These are phyloP conservation scores for Basipetospora chlamydospora DNA, from an alignment of 2,329 filamentous ascomycete species.

Conservation along the genomic window DNA sequence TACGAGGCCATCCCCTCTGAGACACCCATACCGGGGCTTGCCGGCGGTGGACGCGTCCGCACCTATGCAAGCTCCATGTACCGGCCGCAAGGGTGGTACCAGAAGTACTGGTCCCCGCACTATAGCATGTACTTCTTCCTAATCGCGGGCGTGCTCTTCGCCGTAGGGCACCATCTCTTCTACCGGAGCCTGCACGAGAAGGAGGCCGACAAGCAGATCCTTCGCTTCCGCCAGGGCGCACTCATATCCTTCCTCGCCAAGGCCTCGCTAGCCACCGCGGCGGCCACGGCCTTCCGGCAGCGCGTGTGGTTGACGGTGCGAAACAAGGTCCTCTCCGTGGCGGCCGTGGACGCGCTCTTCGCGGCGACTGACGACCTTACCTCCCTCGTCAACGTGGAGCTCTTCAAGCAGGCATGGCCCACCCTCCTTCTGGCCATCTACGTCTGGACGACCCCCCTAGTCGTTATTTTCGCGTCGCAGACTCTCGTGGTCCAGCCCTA, in stretches of 20 bases:
- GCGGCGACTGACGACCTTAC: conserved; percentile 18
- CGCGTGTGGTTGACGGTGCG: conserved; percentile 12
- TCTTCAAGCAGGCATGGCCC: conserved; percentile 17
- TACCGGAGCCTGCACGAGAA: conserved; percentile 17
- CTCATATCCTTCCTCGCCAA: conserved; percentile 21
- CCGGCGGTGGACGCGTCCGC: too few species aligned
- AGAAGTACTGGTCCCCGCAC: conserved; percentile 19
- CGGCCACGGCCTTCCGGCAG: conserved; percentile 14
- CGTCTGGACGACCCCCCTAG: conserved; percentile 22
- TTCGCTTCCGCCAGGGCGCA: conserved; percentile 21
- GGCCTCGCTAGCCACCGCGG: conserved; percentile 18
- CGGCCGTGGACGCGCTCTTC: conserved; percentile 16
- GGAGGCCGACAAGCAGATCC: conserved; percentile 17
- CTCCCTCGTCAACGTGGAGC: conserved; percentile 16
- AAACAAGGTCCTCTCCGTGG: conserved; percentile 10
- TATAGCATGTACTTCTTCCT: conserved; percentile 21
- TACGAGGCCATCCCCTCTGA: not conserved
- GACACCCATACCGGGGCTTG: not conserved
- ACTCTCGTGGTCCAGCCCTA: conserved; percentile 18
- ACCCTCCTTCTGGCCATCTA: conserved; percentile 19
- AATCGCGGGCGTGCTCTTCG: conserved; percentile 16
- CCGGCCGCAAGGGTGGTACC: conserved; percentile 3
- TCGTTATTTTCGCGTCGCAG: conserved; percentile 23
- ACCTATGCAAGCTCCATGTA: too few species aligned
- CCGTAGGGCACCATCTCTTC: conserved; percentile 21